Percentiles rank a stretch among this genome's conserved stretches.
Conservation (phyloP, 768 basidiomycete genomes). For the Russula ochroleuca region DNA sequence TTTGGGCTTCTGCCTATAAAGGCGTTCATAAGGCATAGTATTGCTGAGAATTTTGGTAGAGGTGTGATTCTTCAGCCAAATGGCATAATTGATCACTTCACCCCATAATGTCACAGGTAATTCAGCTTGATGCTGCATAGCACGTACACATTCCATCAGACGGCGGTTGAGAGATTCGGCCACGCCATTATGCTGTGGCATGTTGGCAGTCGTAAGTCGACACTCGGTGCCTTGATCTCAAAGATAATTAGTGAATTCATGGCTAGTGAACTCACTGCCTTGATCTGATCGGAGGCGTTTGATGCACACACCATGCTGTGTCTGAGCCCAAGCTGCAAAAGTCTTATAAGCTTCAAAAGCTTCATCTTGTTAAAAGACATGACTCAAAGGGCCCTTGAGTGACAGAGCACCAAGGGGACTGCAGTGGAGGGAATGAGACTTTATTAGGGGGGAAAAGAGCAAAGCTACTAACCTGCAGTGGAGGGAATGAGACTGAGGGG, state of each 20-base stretch:
- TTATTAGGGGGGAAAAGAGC: no score
- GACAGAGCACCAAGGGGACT: no score
- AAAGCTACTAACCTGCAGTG: no score
- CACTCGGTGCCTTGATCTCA: neutral
- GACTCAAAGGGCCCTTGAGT: no score
- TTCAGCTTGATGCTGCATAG: neutral
- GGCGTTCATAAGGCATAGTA: constrained; percentile 27
- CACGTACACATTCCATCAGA: constrained; percentile 33
- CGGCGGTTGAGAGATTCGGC: constrained; percentile 41
- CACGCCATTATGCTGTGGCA: constrained; percentile 37
- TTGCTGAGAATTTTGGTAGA: constrained; percentile 29
- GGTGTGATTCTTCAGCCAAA: constrained; percentile 36
- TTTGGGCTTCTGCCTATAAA: constrained; percentile 21
- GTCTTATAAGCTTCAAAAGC: constrained; percentile 5
- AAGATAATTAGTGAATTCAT: no score
- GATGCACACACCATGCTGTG: neutral
- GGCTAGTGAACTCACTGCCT: constrained; percentile 3
- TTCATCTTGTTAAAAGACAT: neutral
- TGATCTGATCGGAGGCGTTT: constrained; percentile 1
- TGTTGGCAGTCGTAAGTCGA: neutral
- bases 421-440: no score
- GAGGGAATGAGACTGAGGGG: no score
- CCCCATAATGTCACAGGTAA: constrained; percentile 8
- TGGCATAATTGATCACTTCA: constrained; percentile 28
- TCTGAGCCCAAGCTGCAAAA: neutral